Conservation (phyloP, 116 monocot genomes). For the Iris pallida region DNA sequence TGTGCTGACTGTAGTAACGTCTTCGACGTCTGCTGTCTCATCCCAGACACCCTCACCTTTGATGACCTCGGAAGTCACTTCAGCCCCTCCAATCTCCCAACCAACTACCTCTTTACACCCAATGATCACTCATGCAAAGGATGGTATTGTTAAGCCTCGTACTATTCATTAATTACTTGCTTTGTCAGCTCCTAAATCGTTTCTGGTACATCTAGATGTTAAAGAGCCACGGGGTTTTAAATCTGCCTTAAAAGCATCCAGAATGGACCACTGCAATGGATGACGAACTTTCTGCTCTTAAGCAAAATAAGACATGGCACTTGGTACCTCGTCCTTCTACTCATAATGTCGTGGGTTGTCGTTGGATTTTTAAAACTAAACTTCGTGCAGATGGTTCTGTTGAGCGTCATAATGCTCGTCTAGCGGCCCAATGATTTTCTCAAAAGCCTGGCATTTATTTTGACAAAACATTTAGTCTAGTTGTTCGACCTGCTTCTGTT, state of each 20-base stretch:
- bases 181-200: background rate
- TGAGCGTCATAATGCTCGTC: background rate
- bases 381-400: background rate
- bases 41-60: background rate
- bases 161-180: background rate
- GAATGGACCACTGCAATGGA: background rate
- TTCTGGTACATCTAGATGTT: background rate
- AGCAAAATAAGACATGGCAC: background rate
- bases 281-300: background rate
- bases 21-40: too few relatives aligned
- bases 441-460: background rate
- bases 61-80: background rate
- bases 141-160: background rate
- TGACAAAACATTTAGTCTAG: slow-evolving; percentile 2
- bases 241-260: background rate
- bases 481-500: slow-evolving; percentile 7
- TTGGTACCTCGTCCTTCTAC: background rate
- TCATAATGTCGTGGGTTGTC: slow-evolving; percentile 8
- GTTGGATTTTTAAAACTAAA: slow-evolving; percentile 10
- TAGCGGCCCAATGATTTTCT: slow-evolving; percentile 2
- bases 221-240: background rate
- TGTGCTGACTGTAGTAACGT: background rate
- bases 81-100: background rate
- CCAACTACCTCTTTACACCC: background rate
- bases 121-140: background rate